Evolutionary conservation across 352 stramenopile genomes (phyloP).

Genomic region (Phytophthora constricta): DNA sequence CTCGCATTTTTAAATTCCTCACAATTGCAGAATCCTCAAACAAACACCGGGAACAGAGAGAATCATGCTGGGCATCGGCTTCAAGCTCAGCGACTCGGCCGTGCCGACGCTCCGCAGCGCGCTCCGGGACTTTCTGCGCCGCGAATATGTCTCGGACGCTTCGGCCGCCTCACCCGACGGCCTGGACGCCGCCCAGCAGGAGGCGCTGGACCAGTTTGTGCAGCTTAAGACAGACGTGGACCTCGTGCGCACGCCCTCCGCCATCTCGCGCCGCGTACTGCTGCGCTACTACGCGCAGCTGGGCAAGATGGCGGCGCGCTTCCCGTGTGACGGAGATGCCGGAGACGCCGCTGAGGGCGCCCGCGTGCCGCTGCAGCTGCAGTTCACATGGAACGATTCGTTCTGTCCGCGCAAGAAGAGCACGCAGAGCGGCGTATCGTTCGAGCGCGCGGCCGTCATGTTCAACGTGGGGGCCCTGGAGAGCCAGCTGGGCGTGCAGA

Average conservation of each 20-base stretch:
- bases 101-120: constrained; percentile 45
- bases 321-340: constrained; percentile 47
- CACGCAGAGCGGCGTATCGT: constrained; percentile 63
- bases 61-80: constrained; percentile 74
- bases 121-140: constrained; percentile 70
- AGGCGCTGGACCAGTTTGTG: constrained; percentile 51
- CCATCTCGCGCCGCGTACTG: constrained; percentile 71
- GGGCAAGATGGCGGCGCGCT: constrained; percentile 64
- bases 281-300: constrained; percentile 84
- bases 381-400: constrained; percentile 93
- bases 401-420: constrained; percentile 90
- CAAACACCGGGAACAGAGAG: no score
- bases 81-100: constrained; percentile 76
- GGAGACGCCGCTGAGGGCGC: no score
- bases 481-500: constrained; percentile 83
- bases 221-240: constrained; percentile 74
- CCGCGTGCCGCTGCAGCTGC: constrained; percentile 49
- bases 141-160: constrained; percentile 51
- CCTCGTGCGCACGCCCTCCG: constrained; percentile 72
- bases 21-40: no score
- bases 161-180: not conserved
- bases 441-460: constrained; percentile 84
- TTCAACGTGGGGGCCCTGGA: constrained; percentile 89
- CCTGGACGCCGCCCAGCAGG: constrained; percentile 27
- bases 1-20: no score